These are phyloP conservation scores for Heliamphora pulchella DNA, from an alignment of 179 eudicot genomes.

Conservation along the genomic window DNA sequence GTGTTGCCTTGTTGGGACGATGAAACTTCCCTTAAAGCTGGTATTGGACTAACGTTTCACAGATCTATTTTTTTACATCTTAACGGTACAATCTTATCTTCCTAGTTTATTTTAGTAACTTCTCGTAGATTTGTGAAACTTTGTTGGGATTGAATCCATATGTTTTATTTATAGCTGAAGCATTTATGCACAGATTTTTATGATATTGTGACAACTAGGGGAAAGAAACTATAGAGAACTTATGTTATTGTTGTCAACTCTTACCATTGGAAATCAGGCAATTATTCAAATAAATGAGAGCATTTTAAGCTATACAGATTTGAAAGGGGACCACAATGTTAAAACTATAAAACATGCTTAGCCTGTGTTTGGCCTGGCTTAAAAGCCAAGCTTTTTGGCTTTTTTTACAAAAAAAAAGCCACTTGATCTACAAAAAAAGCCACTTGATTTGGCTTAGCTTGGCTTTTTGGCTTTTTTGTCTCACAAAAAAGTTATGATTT, in stretches of 20 bases:
- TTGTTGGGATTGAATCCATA: not conserved
- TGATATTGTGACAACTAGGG: not conserved
- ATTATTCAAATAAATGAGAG: too few relatives aligned
- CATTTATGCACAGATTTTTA: not conserved
- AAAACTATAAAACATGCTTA: too few relatives aligned
- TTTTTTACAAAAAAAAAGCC: too few relatives aligned
- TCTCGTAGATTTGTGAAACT: not conserved
- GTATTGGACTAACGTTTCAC: not conserved
- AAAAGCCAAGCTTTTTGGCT: too few relatives aligned
- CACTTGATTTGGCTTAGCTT: too few relatives aligned
- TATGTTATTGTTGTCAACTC: not conserved
- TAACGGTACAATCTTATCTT: not conserved
- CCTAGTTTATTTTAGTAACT: not conserved
- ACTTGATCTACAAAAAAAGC: too few relatives aligned
- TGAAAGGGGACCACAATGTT: too few relatives aligned
- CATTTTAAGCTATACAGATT: too few relatives aligned
- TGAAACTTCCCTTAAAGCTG: conserved; percentile 20
- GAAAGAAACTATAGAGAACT: not conserved
- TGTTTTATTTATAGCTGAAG: not conserved
- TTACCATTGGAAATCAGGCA: not conserved
- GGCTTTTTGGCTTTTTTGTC: too few relatives aligned
- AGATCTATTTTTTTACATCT: not conserved
- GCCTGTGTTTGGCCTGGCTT: too few relatives aligned
- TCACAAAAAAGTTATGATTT: too few relatives aligned
- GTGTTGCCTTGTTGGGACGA: conserved; percentile 61